Evolutionary conservation across 23 red algal genomes (phyloP).

Genomic region (Gracilariopsis chorda): DNA sequence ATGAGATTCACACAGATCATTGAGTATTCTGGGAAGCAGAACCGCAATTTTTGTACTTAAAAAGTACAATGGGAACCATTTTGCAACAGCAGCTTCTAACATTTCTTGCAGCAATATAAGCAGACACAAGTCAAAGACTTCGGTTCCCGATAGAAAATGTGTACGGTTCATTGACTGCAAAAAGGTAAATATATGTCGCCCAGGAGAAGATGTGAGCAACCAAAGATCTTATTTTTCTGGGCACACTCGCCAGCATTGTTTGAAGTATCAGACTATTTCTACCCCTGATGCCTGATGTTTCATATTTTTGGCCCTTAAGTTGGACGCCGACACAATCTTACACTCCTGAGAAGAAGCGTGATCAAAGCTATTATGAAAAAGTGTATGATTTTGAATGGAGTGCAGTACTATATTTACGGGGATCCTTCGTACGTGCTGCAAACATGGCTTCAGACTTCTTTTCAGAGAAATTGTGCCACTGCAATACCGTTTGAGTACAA

Average conservation of each 20-base stretch:
- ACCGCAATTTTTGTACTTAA: background rate
- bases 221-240: background rate
- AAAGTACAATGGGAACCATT: background rate
- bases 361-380: background rate
- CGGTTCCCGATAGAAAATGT: background rate
- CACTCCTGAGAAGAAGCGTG: background rate
- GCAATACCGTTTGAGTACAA: background rate
- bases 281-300: constrained; percentile 25
- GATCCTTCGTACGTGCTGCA: constrained; percentile 20
- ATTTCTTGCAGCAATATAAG: background rate
- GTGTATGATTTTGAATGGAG: background rate
- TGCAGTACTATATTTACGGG: constrained; percentile 1
- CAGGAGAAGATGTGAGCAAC: background rate
- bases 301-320: background rate
- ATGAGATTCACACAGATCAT: background rate
- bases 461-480: background rate
- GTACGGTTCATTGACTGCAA: background rate
- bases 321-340: constrained; percentile 25
- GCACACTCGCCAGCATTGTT: background rate
- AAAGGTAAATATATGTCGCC: background rate
- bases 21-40: background rate
- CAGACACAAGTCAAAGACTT: background rate
- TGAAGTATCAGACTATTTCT: background rate
- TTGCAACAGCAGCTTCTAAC: background rate
- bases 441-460: constrained; percentile 6